phyloP scores from a whole-genome alignment of 768 basidiomycete species.

The Suillus decipiens region DNA sequence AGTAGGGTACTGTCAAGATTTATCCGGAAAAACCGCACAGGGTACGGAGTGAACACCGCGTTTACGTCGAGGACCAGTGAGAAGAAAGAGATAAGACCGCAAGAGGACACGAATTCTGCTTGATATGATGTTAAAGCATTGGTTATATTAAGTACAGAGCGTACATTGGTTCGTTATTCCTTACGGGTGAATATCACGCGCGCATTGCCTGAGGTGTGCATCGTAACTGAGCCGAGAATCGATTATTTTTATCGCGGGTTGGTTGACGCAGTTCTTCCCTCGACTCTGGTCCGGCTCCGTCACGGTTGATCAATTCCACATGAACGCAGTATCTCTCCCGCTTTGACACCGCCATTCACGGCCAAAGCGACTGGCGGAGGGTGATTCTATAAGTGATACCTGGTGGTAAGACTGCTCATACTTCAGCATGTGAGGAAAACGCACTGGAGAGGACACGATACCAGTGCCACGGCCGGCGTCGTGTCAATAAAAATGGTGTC shows the following conservation, averaged over 20 bases:
- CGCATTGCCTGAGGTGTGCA: background rate
- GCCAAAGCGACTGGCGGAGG: background rate
- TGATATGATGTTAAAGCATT: background rate
- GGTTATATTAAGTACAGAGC: background rate
- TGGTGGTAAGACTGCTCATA: background rate
- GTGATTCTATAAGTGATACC: background rate
- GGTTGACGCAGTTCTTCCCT: background rate
- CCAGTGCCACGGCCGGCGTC: too few relatives aligned
- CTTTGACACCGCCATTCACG: background rate
- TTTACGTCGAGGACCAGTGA: background rate
- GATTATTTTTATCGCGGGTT: background rate
- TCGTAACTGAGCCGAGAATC: background rate
- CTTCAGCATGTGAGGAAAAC: background rate
- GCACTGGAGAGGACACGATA: background rate
- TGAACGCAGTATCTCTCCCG: background rate
- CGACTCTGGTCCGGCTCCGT: background rate
- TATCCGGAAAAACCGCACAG: background rate
- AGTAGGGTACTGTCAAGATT: background rate
- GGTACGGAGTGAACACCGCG: background rate
- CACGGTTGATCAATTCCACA: background rate
- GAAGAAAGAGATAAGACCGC: background rate
- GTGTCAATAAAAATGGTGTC: background rate
- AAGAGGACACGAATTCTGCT: background rate
- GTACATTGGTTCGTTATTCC: background rate
- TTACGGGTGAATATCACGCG: background rate